These are phyloP conservation scores for Apiospora marii DNA, from an alignment of 2,329 filamentous ascomycete genomes.

Conservation along the genomic window DNA sequence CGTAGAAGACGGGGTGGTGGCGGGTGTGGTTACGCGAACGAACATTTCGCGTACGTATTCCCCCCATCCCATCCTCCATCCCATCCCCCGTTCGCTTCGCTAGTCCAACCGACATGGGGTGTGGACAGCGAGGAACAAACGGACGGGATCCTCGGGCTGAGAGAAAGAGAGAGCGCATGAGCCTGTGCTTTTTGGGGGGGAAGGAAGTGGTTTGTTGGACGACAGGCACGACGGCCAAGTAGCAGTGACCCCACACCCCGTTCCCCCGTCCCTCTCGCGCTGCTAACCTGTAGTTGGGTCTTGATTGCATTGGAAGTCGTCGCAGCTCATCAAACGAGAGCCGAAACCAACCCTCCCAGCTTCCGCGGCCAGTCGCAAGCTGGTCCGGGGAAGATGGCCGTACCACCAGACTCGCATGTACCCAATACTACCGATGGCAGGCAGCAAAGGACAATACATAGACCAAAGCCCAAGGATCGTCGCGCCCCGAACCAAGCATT, in stretches of 20 bases:
- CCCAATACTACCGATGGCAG: too few relatives aligned
- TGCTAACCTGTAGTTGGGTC: constrained; percentile 7
- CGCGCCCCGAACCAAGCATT: neutral
- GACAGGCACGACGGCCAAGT: neutral
- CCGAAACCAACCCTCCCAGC: constrained; percentile 17
- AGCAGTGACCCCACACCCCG: neutral
- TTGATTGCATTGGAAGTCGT: neutral
- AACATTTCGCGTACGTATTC: neutral
- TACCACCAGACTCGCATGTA: neutral
- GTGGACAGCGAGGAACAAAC: constrained; percentile 10
- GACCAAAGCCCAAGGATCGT: neutral
- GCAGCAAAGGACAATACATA: neutral
- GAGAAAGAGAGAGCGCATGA: neutral
- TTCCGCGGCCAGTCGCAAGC: constrained; percentile 16
- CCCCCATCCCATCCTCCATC: neutral
- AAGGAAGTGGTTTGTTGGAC: neutral
- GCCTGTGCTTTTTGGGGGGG: constrained; percentile 2
- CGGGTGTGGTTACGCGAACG: constrained; percentile 23
- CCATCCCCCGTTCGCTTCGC: constrained; percentile 2
- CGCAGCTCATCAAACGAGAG: constrained; percentile 18
- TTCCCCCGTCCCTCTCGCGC: neutral
- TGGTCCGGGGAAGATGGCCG: neutral
- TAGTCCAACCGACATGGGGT: neutral
- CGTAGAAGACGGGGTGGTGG: neutral
- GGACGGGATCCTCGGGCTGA: constrained; percentile 14